Evolutionary conservation across 305 asterid species (phyloP).

Genomic region (Fraxinus nigra): DNA sequence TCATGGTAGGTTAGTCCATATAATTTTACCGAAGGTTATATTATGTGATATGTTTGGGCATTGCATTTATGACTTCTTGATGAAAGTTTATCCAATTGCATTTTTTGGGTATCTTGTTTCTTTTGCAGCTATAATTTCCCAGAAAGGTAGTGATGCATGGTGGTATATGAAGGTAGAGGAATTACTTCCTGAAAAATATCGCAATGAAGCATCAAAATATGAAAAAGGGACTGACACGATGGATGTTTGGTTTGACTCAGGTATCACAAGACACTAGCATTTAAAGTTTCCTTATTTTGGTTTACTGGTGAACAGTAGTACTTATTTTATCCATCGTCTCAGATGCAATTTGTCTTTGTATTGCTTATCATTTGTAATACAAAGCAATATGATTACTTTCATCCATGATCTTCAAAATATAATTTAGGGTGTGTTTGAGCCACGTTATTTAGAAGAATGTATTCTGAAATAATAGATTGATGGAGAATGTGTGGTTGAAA

Average conservation of each 20-base stretch:
- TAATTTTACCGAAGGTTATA: background rate
- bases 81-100: background rate
- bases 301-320: background rate
- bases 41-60: background rate
- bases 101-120: slow-evolving; percentile 10
- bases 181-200: slow-evolving; percentile 85
- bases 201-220: slow-evolving; percentile 64
- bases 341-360: background rate
- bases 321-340: background rate
- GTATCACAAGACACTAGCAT: slow-evolving; percentile 37
- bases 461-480: no score
- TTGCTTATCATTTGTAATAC: background rate
- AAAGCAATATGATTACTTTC: background rate
- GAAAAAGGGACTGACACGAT: slow-evolving; percentile 90
- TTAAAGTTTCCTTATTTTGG: slow-evolving; percentile 12
- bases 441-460: no score
- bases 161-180: slow-evolving; percentile 97
- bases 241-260: slow-evolving; percentile 99
- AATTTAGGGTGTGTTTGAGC: no score
- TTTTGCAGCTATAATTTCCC: slow-evolving; percentile 81
- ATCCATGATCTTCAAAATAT: background rate
- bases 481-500: no score
- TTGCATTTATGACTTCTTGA: background rate
- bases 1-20: background rate
- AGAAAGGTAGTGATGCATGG: slow-evolving; percentile 98